Conservation (phyloP, 352 stramenopile species). For the Hyaloperonospora brassicae region DNA sequence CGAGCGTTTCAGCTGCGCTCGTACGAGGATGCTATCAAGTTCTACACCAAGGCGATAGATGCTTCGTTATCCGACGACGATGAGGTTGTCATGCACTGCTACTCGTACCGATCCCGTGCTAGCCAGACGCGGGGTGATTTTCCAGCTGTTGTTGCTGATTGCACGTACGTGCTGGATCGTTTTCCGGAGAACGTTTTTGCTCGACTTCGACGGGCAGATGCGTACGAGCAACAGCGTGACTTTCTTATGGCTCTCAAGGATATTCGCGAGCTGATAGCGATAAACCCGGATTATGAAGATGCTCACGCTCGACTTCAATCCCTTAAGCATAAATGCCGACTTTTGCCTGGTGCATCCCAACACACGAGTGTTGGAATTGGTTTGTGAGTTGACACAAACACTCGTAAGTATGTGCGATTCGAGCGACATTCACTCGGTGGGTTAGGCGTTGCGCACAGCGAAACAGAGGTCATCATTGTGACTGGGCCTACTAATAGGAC, state of each 20-base stretch:
- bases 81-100: slow-evolving; percentile 47
- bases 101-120: slow-evolving; percentile 46
- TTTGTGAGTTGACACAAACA: too few species aligned
- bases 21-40: slow-evolving; percentile 84
- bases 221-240: slow-evolving; percentile 51
- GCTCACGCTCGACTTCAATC: slow-evolving; percentile 33
- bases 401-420: too few species aligned
- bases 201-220: slow-evolving; percentile 41
- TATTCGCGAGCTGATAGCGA: slow-evolving; percentile 43
- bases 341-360: slow-evolving; percentile 26
- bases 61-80: slow-evolving; percentile 39
- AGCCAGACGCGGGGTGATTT: slow-evolving; percentile 50
- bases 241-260: slow-evolving; percentile 51
- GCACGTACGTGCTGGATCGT: slow-evolving; percentile 40
- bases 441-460: too few species aligned
- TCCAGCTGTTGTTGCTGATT: slow-evolving; percentile 41
- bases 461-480: too few species aligned
- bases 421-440: too few species aligned
- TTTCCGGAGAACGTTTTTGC: slow-evolving; percentile 48
- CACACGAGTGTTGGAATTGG: too few species aligned
- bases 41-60: slow-evolving; percentile 88
- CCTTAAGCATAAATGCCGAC: slow-evolving; percentile 36
- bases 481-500: too few species aligned
- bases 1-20: slow-evolving; percentile 85
- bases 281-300: slow-evolving; percentile 51